These are phyloP conservation scores for Mycena crocata DNA, from an alignment of 768 basidiomycete genomes.

Conservation along the genomic window DNA sequence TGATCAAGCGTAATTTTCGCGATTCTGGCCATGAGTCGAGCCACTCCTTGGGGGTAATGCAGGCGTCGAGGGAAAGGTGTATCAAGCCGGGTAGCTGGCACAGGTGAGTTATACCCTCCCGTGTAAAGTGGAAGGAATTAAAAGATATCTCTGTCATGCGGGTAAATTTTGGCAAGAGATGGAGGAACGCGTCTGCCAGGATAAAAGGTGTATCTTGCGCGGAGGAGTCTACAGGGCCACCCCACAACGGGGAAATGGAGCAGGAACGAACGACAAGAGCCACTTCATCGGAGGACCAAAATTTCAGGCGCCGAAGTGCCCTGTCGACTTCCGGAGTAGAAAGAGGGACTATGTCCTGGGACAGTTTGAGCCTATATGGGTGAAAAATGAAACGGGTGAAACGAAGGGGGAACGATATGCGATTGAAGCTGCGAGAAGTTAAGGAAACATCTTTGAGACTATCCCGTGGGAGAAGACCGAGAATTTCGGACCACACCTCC, in stretches of 20 bases:
- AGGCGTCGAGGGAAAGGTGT: no score
- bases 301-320: not conserved
- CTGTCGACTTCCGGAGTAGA: not conserved
- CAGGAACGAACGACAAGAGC: not conserved
- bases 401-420: not conserved
- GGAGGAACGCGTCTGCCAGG: no score
- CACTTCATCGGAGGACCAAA: not conserved
- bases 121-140: no score
- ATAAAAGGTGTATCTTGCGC: no score
- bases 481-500: constrained; percentile 5
- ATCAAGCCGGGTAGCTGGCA: no score
- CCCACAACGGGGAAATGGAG: not conserved
- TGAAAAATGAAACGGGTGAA: not conserved
- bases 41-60: no score
- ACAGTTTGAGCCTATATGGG: not conserved
- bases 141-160: no score
- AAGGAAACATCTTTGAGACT: not conserved
- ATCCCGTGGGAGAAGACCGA: not conserved
- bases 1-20: no score
- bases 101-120: no score
- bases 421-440: not conserved
- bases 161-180: no score
- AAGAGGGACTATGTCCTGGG: not conserved
- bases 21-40: no score
- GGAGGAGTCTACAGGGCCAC: no score